Percentiles rank a stretch among this genome's conserved stretches.
Evolutionary conservation across 495 filamentous ascomycete species (phyloP).

Genomic region (Neurospora discreta): DNA sequence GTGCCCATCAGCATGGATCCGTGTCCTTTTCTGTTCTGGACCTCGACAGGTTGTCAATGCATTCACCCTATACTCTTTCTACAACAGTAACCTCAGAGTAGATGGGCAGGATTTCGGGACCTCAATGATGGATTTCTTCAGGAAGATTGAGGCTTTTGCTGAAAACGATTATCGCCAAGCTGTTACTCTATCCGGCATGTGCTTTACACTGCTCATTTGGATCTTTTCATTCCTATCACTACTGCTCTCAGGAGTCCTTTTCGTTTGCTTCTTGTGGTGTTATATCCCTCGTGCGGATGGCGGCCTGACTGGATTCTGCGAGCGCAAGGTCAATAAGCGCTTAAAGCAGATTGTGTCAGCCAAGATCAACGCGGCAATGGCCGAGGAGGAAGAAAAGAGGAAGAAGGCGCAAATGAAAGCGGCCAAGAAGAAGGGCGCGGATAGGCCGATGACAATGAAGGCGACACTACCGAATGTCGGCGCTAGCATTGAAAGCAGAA

Average conservation of each 20-base stretch:
- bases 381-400: constrained; percentile 52
- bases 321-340: constrained; percentile 74
- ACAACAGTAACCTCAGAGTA: constrained; percentile 57
- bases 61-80: constrained; percentile 68
- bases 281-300: constrained; percentile 71
- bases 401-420: constrained; percentile 47
- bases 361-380: constrained; percentile 78
- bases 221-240: constrained; percentile 68
- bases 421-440: constrained; percentile 41
- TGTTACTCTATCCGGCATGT: constrained; percentile 75
- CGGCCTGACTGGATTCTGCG: constrained; percentile 73
- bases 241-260: constrained; percentile 59
- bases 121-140: constrained; percentile 53
- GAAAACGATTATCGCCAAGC: constrained; percentile 62
- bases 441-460: constrained; percentile 41
- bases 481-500: background rate
- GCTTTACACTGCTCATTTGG: constrained; percentile 87
- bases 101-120: constrained; percentile 44
- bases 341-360: constrained; percentile 66
- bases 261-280: constrained; percentile 80
- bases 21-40: constrained; percentile 77
- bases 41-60: constrained; percentile 85
- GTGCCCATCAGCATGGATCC: constrained; percentile 55
- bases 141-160: constrained; percentile 63
- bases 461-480: constrained; percentile 46